Evolutionary conservation across 2,329 filamentous ascomycete species (phyloP), one percentile per base, ranked within the genome.

Genomic region (Thelonectria rubi): DNA sequence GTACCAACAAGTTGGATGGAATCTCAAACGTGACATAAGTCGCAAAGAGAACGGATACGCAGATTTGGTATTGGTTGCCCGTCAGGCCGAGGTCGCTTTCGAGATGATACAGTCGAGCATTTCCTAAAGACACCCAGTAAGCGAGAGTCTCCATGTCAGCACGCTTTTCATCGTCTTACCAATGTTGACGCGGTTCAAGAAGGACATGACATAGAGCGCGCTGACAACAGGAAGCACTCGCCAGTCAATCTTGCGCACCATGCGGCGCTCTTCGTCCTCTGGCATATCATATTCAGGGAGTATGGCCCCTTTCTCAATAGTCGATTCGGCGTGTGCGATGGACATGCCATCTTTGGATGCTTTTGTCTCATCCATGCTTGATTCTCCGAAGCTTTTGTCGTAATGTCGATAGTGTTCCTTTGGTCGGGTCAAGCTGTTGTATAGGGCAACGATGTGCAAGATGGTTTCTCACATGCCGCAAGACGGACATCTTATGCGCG

Each of bases 41-140:
- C 55, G 90, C 85, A 72, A 91, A 91, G 30, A 91, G 79, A 67
- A 91, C 85, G 7, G 86, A 88, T 2, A 90, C 86, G 20, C 85
- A 83, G 21, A 86, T 82, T 72, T 93, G 90, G 73, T 90, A 94
- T 71, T 93, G 88, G 39, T 82, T 81, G 2, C 84, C 81, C 17
- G 77, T 76, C 65, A 93, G 79, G 21, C 80, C 76, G 7, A 92
- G 79, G 65, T 91, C 88, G 56, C 84, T 74, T 70, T 91, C 87
- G 24, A 92, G 74, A 1, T 83, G 82, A 69, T 90, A 91, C 2
- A 91, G 79, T 5, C 85, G 81, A n/a, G 89, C 89, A 75, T 91
- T 91, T 53, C 89, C 88, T 26, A 57, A 30, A 30, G 8, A 8
- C 40, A 2, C 5, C 6, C 14, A 26, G 20, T 21, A 20, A 26